These are phyloP conservation scores for Globisporangium nagaii DNA, from an alignment of 352 stramenopile species.

Conservation along the genomic window DNA sequence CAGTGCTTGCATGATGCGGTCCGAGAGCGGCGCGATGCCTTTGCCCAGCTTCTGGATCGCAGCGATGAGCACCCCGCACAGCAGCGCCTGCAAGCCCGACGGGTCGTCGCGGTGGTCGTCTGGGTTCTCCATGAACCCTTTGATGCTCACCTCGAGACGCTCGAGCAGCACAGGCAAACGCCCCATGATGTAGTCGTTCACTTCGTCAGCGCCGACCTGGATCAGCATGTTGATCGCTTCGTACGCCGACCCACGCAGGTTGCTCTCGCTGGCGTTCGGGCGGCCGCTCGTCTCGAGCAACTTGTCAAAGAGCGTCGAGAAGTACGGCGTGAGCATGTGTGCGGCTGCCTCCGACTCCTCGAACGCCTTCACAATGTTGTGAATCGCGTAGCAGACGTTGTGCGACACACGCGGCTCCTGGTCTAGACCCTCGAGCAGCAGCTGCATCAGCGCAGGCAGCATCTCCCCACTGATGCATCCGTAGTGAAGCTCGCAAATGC, in stretches of 20 bases:
- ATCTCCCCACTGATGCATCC: constrained; percentile 87
- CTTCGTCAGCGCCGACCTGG: constrained; percentile 68
- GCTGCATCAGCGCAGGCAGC: constrained; percentile 84
- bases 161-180: constrained; percentile 80
- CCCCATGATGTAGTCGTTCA: constrained; percentile 75
- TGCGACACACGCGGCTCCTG: constrained; percentile 89
- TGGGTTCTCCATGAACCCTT: constrained; percentile 55
- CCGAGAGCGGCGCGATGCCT: constrained; percentile 82
- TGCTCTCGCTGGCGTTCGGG: constrained; percentile 84
- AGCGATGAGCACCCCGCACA: constrained; percentile 91
- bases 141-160: constrained; percentile 68
- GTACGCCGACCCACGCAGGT: constrained; percentile 89
- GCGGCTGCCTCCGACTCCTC: constrained; percentile 65
- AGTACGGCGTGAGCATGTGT: constrained; percentile 91
- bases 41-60: constrained; percentile 90
- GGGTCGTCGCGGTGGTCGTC: constrained; percentile 75
- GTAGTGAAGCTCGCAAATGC: constrained; percentile 95
- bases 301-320: constrained; percentile 88
- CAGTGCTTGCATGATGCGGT: constrained; percentile 95
- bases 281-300: constrained; percentile 89
- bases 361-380: constrained; percentile 95
- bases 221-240: constrained; percentile 94
- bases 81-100: constrained; percentile 70
- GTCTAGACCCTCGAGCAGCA: constrained; percentile 81
- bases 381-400: constrained; percentile 95